Base-by-base conservation (phyloP, 306 rosid genomes). In the Cucumis hystrix region DNA sequence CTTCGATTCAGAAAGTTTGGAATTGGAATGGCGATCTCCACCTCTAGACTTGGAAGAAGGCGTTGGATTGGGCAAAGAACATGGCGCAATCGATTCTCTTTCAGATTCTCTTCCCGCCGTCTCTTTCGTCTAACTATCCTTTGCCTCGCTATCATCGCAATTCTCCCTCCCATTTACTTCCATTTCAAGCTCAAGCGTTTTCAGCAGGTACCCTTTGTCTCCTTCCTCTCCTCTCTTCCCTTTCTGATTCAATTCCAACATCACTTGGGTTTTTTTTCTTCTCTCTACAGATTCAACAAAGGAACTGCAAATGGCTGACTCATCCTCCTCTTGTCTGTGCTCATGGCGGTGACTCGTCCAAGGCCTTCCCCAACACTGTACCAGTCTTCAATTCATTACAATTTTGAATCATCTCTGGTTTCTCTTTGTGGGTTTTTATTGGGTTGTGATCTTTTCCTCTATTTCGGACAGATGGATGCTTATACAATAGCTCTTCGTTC, bases 311-410 rank as follows among this genome's bases (percentile, higher is more conserved):
- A 21, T 93, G 98, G 98, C 76, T 93, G 15, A 72, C 70, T 10
- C 77, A 79, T 76, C 97, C 98, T 60, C 97, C 98, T 79, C 90
- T 93, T 35, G 82, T 93, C 2, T 93, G 98, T 78, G 98, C 98
- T 0, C 98, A 93, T 81, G 97, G 97, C 6, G 98, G 98, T 18
- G 97, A 93, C 85, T 91, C 98, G 0, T 83, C 86, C 40, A 84
- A 78, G 60, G 98, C 97, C 21, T 85, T 83, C 64, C 89, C 98
- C 21, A 93, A 91, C 90, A 91, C 98, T 0, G 98, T 93, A 72
- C 7, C 65, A 39, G 25, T 73, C 51, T 21, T 41, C 49, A 17
- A 37, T 39, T 17, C 8, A n/a, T 67, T 67, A 0, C 8, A 1
- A 8, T 65, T 1, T 37, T 5, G 45, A 65, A 37, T 65, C 25